These are phyloP conservation scores for Podosphaera aphanis DNA, from an alignment of 2,329 filamentous ascomycete species.

Conservation along the genomic window DNA sequence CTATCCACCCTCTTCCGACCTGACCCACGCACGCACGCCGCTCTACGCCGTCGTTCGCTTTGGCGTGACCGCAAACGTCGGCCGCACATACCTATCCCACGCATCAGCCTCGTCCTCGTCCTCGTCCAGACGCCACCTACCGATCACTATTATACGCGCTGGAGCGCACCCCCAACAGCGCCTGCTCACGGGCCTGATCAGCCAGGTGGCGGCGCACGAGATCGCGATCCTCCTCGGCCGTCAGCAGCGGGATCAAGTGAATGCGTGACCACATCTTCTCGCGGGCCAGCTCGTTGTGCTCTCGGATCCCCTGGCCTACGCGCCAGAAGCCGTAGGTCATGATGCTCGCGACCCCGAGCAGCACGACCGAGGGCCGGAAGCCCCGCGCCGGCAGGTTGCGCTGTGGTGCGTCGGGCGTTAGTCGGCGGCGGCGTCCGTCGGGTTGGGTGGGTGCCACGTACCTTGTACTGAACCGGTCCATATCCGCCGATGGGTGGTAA, in stretches of 20 bases:
- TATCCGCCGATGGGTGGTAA: conserved; percentile 92
- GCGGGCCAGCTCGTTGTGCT: conserved; percentile 80
- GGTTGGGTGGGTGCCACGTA: conserved; percentile 20
- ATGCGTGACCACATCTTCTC: conserved; percentile 98
- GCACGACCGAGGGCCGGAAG: conserved; percentile 61
- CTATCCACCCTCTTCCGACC: neutral
- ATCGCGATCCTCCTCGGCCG: conserved; percentile 92
- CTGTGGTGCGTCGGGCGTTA: conserved; percentile 20
- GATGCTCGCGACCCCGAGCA: conserved; percentile 51
- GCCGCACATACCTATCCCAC: conserved; percentile 46
- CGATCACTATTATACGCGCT: conserved; percentile 75
- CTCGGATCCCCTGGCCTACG: conserved; percentile 57
- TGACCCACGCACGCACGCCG: neutral
- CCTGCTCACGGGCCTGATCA: conserved; percentile 74
- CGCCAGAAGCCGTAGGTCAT: conserved; percentile 86
- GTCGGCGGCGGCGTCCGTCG: too few species aligned
- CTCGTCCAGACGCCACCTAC: conserved; percentile 25
- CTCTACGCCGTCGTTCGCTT: conserved; percentile 10
- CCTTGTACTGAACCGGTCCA: conserved; percentile 90
- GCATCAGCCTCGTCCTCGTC: conserved; percentile 3
- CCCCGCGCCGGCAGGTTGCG: conserved; percentile 81
- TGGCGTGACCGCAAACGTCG: conserved; percentile 57
- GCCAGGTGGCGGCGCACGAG: conserved; percentile 70
- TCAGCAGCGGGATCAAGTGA: conserved; percentile 75
- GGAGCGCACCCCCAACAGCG: conserved; percentile 60